A percentile compares a stretch with the other conserved stretches of the same genome.
These are phyloP conservation scores for Hygrophila difformis DNA, from an alignment of 257 asterid species.

Conservation along the genomic window DNA sequence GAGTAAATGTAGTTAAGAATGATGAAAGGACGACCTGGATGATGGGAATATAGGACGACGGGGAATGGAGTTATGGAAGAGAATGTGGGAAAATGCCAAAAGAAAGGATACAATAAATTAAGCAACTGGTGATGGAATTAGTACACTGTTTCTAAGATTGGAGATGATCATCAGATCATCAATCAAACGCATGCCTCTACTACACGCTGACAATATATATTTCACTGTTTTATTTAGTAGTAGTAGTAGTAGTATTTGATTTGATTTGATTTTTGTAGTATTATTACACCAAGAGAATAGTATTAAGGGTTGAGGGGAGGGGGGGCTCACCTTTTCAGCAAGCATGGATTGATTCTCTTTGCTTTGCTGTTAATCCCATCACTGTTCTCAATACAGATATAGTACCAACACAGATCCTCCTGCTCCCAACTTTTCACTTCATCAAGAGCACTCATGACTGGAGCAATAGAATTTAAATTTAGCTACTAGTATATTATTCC, in stretches of 20 bases:
- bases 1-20: no score
- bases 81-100: conserved; percentile 42
- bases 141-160: conserved; percentile 16
- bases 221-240: no score
- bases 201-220: conserved; percentile 21
- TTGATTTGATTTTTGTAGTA: no score
- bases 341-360: conserved; percentile 32
- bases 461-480: conserved; percentile 7
- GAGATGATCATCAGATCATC: no score
- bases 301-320: neutral
- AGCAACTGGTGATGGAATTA: conserved; percentile 11
- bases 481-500: no score
- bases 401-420: conserved; percentile 43
- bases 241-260: no score
- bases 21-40: no score
- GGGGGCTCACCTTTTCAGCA: conserved; percentile 36
- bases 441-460: neutral
- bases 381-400: conserved; percentile 27
- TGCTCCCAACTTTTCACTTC: conserved; percentile 21
- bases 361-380: conserved; percentile 14
- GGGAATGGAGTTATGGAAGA: conserved; percentile 9
- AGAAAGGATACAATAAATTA: conserved; percentile 18
- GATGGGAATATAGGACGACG: neutral
- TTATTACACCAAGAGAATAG: no score
- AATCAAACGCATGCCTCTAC: conserved; percentile 31